Conservation (phyloP, 2,329 filamentous ascomycete species). For the Salinomyces thailandicus region DNA sequence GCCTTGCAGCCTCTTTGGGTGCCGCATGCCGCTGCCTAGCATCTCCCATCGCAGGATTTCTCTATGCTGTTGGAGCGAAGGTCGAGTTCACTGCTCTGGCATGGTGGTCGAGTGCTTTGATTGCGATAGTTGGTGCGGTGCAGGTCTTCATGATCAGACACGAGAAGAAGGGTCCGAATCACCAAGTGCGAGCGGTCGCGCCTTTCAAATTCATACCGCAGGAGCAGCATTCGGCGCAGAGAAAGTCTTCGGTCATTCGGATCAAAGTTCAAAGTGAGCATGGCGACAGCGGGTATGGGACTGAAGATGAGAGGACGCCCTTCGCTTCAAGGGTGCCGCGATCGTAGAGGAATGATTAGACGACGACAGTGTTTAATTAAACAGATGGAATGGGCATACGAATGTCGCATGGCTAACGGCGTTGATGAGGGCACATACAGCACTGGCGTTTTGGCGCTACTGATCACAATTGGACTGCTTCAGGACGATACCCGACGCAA, state of each 20-base stretch:
- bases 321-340: conserved; percentile 8
- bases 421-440: background rate
- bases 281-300: conserved; percentile 15
- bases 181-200: conserved; percentile 16
- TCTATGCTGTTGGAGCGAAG: conserved; percentile 53
- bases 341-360: background rate
- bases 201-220: conserved; percentile 21
- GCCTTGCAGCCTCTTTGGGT: conserved; percentile 60
- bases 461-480: too few species aligned
- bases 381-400: too few species aligned
- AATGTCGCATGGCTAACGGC: background rate
- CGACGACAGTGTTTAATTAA: background rate
- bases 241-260: conserved; percentile 16
- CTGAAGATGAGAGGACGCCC: conserved; percentile 14
- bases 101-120: conserved; percentile 50
- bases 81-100: conserved; percentile 50
- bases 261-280: conserved; percentile 14
- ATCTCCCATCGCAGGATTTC: conserved; percentile 55
- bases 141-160: conserved; percentile 48
- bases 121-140: conserved; percentile 45
- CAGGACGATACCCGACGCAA: background rate
- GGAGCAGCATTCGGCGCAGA: conserved; percentile 9
- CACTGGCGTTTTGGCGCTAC: background rate
- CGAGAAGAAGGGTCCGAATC: conserved; percentile 33
- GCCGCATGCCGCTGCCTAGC: conserved; percentile 60